Conservation (phyloP, 306 rosid species). For the Sicyos edulis region DNA sequence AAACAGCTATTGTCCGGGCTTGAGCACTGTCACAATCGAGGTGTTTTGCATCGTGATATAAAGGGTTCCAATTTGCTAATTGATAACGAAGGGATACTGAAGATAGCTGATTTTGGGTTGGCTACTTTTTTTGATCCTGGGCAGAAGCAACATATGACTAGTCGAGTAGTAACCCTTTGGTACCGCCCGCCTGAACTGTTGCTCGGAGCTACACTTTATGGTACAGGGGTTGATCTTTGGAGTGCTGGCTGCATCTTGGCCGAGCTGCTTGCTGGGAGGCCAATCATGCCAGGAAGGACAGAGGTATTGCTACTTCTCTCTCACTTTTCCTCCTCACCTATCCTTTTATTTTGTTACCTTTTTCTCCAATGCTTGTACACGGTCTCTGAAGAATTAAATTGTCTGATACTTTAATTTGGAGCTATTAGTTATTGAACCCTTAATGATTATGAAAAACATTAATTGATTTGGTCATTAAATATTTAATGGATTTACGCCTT, state of each 20-base stretch:
- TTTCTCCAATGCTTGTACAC: neutral
- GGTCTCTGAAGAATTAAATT: neutral
- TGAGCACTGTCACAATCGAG: slow-evolving; percentile 86
- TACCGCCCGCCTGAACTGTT: slow-evolving; percentile 94
- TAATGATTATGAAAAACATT: neutral
- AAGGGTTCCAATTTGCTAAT: slow-evolving; percentile 94
- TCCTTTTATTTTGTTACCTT: too few species aligned
- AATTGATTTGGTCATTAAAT: neutral
- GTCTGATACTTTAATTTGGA: neutral
- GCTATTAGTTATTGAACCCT: neutral
- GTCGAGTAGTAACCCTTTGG: slow-evolving; percentile 94
- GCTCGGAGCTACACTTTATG: slow-evolving; percentile 74
- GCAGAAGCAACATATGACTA: slow-evolving; percentile 70
- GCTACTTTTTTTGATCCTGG: slow-evolving; percentile 62
- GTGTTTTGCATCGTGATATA: slow-evolving; percentile 87
- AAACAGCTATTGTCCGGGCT: slow-evolving; percentile 91
- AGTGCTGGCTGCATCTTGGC: slow-evolving; percentile 96
- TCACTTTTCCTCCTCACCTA: slow-evolving; percentile 13
- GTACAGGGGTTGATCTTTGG: slow-evolving; percentile 77
- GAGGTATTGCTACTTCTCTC: slow-evolving; percentile 50
- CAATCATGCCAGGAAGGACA: slow-evolving; percentile 90
- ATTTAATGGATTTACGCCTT: neutral
- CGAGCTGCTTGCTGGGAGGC: slow-evolving; percentile 83
- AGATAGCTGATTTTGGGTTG: slow-evolving; percentile 95
- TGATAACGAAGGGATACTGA: slow-evolving; percentile 75